Conservation (phyloP, 306 rosid genomes). For the Geum urbanum region DNA sequence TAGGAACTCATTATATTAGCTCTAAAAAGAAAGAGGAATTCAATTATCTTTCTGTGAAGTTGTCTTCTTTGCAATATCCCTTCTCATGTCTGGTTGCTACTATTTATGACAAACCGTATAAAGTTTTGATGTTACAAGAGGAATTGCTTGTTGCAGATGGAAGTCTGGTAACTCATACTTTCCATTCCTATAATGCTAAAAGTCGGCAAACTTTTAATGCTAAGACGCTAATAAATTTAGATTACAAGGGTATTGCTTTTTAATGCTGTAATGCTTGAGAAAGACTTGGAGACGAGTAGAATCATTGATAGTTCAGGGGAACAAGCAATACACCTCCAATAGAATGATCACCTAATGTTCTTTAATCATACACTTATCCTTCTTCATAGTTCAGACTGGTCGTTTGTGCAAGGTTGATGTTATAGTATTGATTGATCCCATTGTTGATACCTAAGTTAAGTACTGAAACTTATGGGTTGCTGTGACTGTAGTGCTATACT, state of each 20-base stretch:
- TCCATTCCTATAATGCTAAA: not conserved
- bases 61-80: not conserved
- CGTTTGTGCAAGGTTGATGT: not conserved
- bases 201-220: not conserved
- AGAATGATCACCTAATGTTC: not conserved
- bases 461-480: not conserved
- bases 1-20: too few relatives aligned
- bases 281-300: not conserved
- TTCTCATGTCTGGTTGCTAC: not conserved
- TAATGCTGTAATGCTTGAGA: not conserved
- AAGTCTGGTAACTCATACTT: not conserved
- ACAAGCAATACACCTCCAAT: not conserved
- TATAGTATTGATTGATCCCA: not conserved
- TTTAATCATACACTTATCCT: not conserved
- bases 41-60: not conserved
- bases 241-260: not conserved
- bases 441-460: not conserved
- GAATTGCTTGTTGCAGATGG: not conserved
- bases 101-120: not conserved
- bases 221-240: not conserved
- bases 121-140: conserved; percentile 3
- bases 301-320: not conserved
- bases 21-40: too few relatives aligned
- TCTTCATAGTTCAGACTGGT: not conserved
- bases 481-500: not conserved